Evolutionary conservation across 345 rosid genomes (phyloP).

Genomic region (Lenwebbia sp.): DNA sequence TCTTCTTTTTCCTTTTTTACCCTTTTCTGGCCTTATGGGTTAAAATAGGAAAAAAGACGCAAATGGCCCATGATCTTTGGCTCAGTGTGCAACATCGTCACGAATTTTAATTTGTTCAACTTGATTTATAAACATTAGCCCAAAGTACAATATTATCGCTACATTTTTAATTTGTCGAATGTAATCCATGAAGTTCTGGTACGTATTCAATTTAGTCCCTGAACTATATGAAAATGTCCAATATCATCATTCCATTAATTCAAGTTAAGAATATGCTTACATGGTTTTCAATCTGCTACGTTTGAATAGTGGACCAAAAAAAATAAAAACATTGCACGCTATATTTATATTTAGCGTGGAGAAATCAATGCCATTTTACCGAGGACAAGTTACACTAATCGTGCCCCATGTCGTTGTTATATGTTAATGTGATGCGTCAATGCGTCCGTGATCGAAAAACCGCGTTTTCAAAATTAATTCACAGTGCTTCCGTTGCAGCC

Average conservation of each 20-base stretch:
- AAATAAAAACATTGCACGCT: neutral
- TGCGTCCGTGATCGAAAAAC: neutral
- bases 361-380: neutral
- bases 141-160: no score
- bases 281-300: accelerated
- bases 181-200: no score
- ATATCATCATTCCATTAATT: neutral
- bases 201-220: no score
- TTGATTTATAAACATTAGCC: accelerated
- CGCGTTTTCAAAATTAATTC: neutral
- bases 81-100: accelerated
- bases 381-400: neutral
- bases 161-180: no score
- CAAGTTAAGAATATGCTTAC: accelerated
- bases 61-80: accelerated
- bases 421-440: neutral
- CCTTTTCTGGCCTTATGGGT: no score
- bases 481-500: neutral
- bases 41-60: neutral
- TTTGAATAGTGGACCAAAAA: neutral
- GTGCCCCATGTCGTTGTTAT: neutral
- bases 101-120: neutral
- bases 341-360: neutral
- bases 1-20: neutral
- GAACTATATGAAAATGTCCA: neutral